phyloP scores from a whole-genome alignment of 441 rosid genomes.

The Bocquillonia castaneifolia region DNA sequence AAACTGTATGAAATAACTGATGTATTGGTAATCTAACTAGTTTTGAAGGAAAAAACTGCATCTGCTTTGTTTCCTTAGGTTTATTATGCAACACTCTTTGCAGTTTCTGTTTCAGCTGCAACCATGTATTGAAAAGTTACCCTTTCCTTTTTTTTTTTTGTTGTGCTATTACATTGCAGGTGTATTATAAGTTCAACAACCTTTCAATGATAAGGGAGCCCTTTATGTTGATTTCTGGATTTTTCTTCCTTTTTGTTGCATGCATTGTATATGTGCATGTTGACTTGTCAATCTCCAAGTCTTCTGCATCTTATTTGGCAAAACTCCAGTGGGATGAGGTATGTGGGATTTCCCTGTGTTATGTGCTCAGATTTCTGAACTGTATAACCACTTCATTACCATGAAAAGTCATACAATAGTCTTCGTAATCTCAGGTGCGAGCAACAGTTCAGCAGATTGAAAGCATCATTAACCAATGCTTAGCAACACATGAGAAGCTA shows the following conservation, averaged over 20 bases:
- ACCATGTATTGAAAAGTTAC: neutral
- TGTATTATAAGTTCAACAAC: conserved; percentile 75
- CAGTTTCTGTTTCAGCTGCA: neutral
- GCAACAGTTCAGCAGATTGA: conserved; percentile 66
- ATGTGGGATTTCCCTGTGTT: conserved; percentile 8
- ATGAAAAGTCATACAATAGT: neutral
- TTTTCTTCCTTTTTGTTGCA: conserved; percentile 64
- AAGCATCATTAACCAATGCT: conserved; percentile 53
- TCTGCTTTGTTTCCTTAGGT: neutral
- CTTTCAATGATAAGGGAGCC: conserved; percentile 85
- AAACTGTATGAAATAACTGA: neutral
- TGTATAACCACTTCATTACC: neutral
- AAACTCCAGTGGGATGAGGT: conserved; percentile 96
- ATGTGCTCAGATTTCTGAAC: neutral
- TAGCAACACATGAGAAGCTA: conserved; percentile 67
- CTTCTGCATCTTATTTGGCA: conserved; percentile 80
- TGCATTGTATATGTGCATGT: conserved; percentile 65
- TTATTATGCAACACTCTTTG: neutral
- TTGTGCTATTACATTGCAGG: conserved; percentile 41
- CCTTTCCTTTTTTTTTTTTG: neutral
- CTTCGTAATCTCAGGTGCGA: conserved; percentile 48
- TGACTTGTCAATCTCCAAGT: conserved; percentile 90
- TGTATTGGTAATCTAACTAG: neutral
- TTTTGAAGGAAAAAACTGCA: neutral
- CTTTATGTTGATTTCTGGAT: conserved; percentile 74